A percentile compares a stretch with the other conserved stretches of the same genome.
Evolutionary conservation across 768 basidiomycete genomes (phyloP).

Genomic region (Gymnopilus junonius): DNA sequence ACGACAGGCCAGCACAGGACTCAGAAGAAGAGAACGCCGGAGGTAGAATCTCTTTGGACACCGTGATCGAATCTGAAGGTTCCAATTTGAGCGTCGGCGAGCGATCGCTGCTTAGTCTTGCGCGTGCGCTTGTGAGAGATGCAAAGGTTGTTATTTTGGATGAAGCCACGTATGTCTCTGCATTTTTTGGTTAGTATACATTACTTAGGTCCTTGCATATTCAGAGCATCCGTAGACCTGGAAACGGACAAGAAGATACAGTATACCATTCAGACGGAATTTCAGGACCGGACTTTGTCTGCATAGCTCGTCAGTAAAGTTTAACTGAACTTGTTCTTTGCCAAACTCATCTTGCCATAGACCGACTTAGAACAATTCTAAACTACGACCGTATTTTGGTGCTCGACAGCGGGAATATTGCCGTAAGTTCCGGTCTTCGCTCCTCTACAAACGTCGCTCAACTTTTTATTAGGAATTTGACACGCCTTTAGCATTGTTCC

Average conservation of each 20-base stretch:
- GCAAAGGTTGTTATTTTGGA: conserved; percentile 79
- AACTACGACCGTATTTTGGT: conserved; percentile 76
- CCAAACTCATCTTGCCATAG: conserved; percentile 25
- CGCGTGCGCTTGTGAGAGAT: conserved; percentile 80
- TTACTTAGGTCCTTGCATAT: background rate
- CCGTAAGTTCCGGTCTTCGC: conserved; percentile 32
- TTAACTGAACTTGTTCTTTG: background rate
- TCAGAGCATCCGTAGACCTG: conserved; percentile 68
- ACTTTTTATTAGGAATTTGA: conserved; percentile 52
- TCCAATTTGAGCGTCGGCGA: conserved; percentile 73
- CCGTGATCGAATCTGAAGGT: conserved; percentile 78
- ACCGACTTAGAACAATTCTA: conserved; percentile 80
- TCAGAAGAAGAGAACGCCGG: conserved; percentile 41
- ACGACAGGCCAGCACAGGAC: conserved; percentile 39
- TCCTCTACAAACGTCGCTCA: background rate
- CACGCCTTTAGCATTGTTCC: conserved; percentile 56
- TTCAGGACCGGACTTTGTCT: conserved; percentile 75
- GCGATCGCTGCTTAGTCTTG: conserved; percentile 75
- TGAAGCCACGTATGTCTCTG: conserved; percentile 62
- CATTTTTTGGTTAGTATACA: background rate
- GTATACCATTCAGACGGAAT: conserved; percentile 74
- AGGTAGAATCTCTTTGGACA: conserved; percentile 64
- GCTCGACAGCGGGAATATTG: conserved; percentile 64
- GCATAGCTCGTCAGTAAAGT: conserved; percentile 70
- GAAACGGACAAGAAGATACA: conserved; percentile 87